Percentiles rank a stretch among this genome's conserved stretches.
Evolutionary conservation across 306 rosid species (phyloP).

Genomic region (Abrus precatorius): DNA sequence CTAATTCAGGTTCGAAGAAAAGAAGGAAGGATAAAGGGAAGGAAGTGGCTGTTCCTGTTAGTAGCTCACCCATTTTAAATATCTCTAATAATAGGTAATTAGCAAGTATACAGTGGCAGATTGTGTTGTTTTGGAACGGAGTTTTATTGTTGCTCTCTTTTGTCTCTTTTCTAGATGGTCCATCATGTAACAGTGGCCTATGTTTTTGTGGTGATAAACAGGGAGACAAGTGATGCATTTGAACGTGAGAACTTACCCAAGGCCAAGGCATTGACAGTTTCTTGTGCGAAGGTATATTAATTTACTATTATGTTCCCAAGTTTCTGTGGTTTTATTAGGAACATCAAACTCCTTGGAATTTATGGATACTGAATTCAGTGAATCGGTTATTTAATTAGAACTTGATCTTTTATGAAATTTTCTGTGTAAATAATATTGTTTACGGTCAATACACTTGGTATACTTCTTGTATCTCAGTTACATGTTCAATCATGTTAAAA

Average conservation of each 20-base stretch:
- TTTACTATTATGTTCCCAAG: constrained; percentile 9
- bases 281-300: constrained; percentile 66
- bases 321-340: constrained; percentile 26
- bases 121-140: constrained; percentile 7
- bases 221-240: constrained; percentile 44
- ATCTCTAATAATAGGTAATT: constrained; percentile 51
- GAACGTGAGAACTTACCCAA: constrained; percentile 41
- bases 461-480: neutral
- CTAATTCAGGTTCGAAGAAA: constrained; percentile 55
- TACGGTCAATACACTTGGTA: neutral
- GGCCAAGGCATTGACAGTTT: constrained; percentile 63
- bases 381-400: neutral
- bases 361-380: neutral
- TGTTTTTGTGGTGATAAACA: constrained; percentile 51
- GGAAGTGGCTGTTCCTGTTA: constrained; percentile 45
- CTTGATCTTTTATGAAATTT: constrained; percentile 18
- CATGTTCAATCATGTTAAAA: constrained; percentile 1
- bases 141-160: neutral
- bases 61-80: constrained; percentile 46
- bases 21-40: constrained; percentile 57
- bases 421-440: too few species aligned
- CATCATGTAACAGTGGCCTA: neutral
- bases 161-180: neutral
- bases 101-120: constrained; percentile 34
- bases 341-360: constrained; percentile 18